Evolutionary conservation across 2,329 filamentous ascomycete species (phyloP).

Genomic region (Pochonia chlamydosporia): DNA sequence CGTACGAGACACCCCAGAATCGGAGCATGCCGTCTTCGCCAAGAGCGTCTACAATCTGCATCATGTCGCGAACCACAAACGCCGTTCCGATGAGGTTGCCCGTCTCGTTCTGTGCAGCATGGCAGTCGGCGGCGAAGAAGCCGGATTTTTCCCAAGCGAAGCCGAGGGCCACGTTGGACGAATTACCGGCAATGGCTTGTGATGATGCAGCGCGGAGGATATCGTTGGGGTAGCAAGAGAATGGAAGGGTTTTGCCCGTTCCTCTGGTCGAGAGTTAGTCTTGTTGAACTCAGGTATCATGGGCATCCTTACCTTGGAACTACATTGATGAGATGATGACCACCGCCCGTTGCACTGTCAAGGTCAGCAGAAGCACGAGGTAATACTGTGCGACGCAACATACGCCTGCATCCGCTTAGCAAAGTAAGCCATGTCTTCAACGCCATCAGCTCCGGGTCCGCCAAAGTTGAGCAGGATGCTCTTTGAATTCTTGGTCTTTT

Average conservation of each 20-base stretch:
- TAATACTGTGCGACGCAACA: neutral
- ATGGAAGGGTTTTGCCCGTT: constrained; percentile 19
- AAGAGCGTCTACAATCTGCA: constrained; percentile 36
- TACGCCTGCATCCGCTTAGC: constrained; percentile 8
- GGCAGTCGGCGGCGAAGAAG: constrained; percentile 16
- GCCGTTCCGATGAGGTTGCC: constrained; percentile 34
- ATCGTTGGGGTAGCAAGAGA: constrained; percentile 15
- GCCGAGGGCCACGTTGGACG: constrained; percentile 15
- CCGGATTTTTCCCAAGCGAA: constrained; percentile 17
- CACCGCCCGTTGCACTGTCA: constrained; percentile 15
- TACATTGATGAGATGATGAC: constrained; percentile 20
- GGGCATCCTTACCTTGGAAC: constrained; percentile 18
- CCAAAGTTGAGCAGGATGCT: constrained; percentile 23
- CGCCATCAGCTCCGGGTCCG: constrained; percentile 4
- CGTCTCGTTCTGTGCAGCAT: constrained; percentile 17
- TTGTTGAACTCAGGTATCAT: neutral
- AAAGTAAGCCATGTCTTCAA: constrained; percentile 1
- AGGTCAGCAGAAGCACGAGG: neutral
- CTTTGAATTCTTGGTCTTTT: neutral
- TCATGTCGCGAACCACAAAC: constrained; percentile 38
- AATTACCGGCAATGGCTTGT: constrained; percentile 8
- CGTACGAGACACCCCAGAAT: constrained; percentile 37
- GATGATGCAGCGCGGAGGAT: neutral
- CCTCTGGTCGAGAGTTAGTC: constrained; percentile 18
- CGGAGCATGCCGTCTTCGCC: constrained; percentile 30